phyloP scores from a whole-genome alignment of 1,284 basidiomycete species.

The Trichosporon coremiiforme region DNA sequence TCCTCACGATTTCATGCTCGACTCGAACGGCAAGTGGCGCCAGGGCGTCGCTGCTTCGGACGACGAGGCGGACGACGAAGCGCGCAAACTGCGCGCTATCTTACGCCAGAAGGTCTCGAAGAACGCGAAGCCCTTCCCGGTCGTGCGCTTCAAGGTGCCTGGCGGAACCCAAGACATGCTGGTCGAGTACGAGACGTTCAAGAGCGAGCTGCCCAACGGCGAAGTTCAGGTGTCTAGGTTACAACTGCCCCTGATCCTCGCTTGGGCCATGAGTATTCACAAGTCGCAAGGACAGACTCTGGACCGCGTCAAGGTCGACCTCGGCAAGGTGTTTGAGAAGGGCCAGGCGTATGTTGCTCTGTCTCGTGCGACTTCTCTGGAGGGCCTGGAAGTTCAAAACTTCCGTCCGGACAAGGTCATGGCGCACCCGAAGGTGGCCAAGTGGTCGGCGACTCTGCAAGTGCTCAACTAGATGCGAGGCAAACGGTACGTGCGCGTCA shows the following conservation, averaged over 20 bases:
- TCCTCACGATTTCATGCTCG: constrained; percentile 39
- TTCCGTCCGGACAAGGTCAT: constrained; percentile 79
- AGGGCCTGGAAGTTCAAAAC: constrained; percentile 84
- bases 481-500: neutral
- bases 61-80: constrained; percentile 47
- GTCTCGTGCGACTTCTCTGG: constrained; percentile 87
- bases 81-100: constrained; percentile 53
- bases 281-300: constrained; percentile 85
- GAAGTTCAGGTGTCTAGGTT: constrained; percentile 72
- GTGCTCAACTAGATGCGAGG: constrained; percentile 30
- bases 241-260: constrained; percentile 81
- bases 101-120: constrained; percentile 38
- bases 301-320: constrained; percentile 57
- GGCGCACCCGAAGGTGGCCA: constrained; percentile 62
- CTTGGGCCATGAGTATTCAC: constrained; percentile 94
- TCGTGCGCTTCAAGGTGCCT: constrained; percentile 75
- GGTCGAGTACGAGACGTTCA: constrained; percentile 76
- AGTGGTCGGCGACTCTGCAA: constrained; percentile 42
- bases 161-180: constrained; percentile 63
- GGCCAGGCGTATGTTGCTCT: constrained; percentile 91
- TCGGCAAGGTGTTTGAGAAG: constrained; percentile 70
- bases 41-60: constrained; percentile 30
- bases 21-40: constrained; percentile 40
- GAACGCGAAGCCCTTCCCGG: constrained; percentile 62
- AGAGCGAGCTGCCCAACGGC: constrained; percentile 78